Evolutionary conservation across 1,284 basidiomycete species (phyloP), one percentile per base, ranked within the genome.

Genomic region (Sanghuangporus baumii): DNA sequence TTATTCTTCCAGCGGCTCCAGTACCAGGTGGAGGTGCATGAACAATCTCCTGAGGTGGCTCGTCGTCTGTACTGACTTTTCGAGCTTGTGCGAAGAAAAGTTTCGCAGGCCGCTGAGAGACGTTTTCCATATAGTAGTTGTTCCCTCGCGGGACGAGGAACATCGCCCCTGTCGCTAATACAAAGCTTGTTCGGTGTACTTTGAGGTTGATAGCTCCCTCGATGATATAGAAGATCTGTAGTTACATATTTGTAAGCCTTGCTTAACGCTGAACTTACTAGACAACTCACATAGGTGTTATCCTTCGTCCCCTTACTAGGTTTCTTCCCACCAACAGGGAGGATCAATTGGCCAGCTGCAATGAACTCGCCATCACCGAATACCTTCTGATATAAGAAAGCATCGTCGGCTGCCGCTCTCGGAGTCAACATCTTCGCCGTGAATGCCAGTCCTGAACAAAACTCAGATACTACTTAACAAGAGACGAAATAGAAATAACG

Each of bases 131-230:
- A 60, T 84, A 85, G 74, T 99, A 99, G 6, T 83, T 83, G 74
- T 99, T 99, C 34, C 94, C 94, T 79, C 93, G 83, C 1, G 96
- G 96, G 26, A 98, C 88, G 70, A 97, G 81, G 73, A 97, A 96
- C 81, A 89, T 89, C 6, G 88, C 94, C 11, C 93, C 93, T 1
- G 89, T 85, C 6, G 89, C 84, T 50, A 98, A 81, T 51, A 93
- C 76, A 70, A 93, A 89, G 58, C 80, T 85, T 5, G 88, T 89
- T 43, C 89, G 80, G 73, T 97, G 89, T 3, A 99, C 82, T 61
- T 84, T 87, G 62, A 96, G 89, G 61, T 89, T 87, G 11, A 98
- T 88, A 0, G 92, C 92, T 11, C 96, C 97, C 73, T 91, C 83
- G 57, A 93, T 83, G 47, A 96, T 86, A 71, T 87, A 93, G 76